Conservation (phyloP, 2,329 filamentous ascomycete species). For the Fusarium sp. region DNA sequence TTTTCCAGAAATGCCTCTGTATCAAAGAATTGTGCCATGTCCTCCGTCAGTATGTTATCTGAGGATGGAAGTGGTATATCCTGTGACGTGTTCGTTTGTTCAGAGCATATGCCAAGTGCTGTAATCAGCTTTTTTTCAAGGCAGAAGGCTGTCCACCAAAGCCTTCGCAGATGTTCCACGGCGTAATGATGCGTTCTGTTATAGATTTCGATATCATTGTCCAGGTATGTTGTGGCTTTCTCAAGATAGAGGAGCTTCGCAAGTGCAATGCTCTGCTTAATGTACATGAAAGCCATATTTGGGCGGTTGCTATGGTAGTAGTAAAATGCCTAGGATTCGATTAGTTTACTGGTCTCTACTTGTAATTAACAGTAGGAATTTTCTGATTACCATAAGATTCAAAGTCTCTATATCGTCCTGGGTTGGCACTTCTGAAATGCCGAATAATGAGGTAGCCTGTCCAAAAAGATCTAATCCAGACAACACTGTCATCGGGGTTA, state of each 20-base stretch:
- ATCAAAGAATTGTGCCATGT: background rate
- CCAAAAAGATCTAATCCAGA: background rate
- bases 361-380: background rate
- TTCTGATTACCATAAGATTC: background rate
- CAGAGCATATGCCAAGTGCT: background rate
- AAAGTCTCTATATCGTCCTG: background rate
- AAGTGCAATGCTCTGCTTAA: background rate
- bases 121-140: background rate
- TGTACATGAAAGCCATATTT: background rate
- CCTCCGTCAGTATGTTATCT: accelerated
- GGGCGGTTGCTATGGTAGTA: background rate
- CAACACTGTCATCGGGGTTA: no score
- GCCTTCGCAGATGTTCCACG: background rate
- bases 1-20: background rate
- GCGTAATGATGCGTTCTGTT: background rate
- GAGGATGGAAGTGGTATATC: background rate
- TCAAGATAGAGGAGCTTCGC: background rate
- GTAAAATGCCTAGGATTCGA: background rate
- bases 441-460: background rate
- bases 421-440: background rate
- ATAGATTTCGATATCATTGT: accelerated
- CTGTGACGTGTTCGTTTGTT: accelerated
- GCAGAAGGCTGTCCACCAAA: constrained; percentile 4
- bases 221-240: accelerated
- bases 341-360: background rate